Base-by-base conservation (phyloP, 345 rosid species). In the Murraya paniculata region DNA sequence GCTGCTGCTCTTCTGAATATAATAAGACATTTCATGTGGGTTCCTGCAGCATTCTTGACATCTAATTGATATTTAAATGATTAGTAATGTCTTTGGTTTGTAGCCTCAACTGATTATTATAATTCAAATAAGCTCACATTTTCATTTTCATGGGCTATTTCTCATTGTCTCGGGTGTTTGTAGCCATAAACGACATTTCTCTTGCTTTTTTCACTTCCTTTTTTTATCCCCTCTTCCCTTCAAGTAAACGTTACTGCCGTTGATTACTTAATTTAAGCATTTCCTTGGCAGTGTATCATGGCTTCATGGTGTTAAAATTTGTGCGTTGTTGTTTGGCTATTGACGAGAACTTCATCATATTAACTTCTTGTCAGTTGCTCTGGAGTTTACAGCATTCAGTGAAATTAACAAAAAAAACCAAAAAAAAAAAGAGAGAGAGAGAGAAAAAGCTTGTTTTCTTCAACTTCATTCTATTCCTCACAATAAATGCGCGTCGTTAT, bases 131-230 rank as follows among this genome's bases (percentile, higher is more conserved):
- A 41, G 38, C 27, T 68, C 68, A 60, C 48, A 18, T 57, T 64
- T 59, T 80, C 80, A 30, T 56, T 81, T 71, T 57, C 36, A 57
- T 19, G 45, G 57, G 31, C 39, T 35, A 81, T 24, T 36, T 70
- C 27, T 28, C 57, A 81, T 31, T 53, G 50, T 55, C 27, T 38
- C 19, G 53, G 58, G 5, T 30, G 9, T 9, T 71, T 36, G 41
- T 27, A 58, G 61, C 36, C 66, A 58, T 30, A 60, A 45, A 81
- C 38, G 58, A 28, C 77, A 72, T 24, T 27, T 45, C 73, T 56
- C 38, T 3, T 65, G 48, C 21, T 41, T 21, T 33, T 0, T 64
- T 41, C 0, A 11, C 16, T n/a, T n/a, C n/a, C 3, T 0, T 9
- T 71, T 36, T 14, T 48, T 48, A 2, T 38, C 0, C 41, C 41